Conservation (phyloP, 345 rosid species). For the Hypericum perforatum region DNA sequence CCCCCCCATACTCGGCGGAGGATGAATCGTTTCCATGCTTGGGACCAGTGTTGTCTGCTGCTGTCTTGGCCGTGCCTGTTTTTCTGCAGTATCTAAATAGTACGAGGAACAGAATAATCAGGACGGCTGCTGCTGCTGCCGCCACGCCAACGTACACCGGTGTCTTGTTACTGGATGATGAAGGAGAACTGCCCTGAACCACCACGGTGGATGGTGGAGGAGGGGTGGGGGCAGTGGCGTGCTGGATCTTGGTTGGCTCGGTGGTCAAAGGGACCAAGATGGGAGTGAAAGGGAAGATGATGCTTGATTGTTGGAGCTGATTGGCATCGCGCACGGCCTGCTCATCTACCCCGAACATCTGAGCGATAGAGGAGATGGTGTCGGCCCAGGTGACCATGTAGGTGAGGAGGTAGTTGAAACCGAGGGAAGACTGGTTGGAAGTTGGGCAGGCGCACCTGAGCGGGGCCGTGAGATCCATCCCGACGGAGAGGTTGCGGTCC, state of each 20-base stretch:
- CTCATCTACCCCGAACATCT: slow-evolving; percentile 26
- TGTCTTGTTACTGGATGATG: too few species aligned
- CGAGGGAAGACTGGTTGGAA: slow-evolving; percentile 36
- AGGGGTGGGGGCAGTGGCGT: slow-evolving; percentile 22
- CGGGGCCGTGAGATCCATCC: slow-evolving; percentile 36
- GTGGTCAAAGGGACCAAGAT: slow-evolving; percentile 45
- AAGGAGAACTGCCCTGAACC: too few species aligned
- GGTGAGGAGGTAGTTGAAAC: slow-evolving; percentile 43
- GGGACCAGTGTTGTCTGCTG: slow-evolving; percentile 17
- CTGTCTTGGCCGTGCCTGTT: slow-evolving; percentile 6
- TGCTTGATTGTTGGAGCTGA: slow-evolving; percentile 12
- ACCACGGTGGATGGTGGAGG: slow-evolving; percentile 10
- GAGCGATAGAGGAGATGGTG: slow-evolving; percentile 34
- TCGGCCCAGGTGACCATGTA: slow-evolving; percentile 43
- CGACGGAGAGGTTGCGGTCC: slow-evolving; percentile 13
- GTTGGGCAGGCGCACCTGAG: slow-evolving; percentile 86
- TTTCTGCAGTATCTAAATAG: slow-evolving; percentile 24
- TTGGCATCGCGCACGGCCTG: slow-evolving; percentile 43
- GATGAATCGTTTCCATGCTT: slow-evolving; percentile 11
- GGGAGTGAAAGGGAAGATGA: background rate
- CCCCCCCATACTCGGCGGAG: slow-evolving; percentile 24
- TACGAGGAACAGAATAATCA: background rate
- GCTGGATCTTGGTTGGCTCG: slow-evolving; percentile 29
- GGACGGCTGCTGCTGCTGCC: too few species aligned
- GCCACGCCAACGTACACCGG: too few species aligned